A percentile compares a stretch with the other conserved stretches of the same genome.
These are phyloP conservation scores for Candida sakaeoensis DNA, from an alignment of 805 yeast species.

Conservation along the genomic window DNA sequence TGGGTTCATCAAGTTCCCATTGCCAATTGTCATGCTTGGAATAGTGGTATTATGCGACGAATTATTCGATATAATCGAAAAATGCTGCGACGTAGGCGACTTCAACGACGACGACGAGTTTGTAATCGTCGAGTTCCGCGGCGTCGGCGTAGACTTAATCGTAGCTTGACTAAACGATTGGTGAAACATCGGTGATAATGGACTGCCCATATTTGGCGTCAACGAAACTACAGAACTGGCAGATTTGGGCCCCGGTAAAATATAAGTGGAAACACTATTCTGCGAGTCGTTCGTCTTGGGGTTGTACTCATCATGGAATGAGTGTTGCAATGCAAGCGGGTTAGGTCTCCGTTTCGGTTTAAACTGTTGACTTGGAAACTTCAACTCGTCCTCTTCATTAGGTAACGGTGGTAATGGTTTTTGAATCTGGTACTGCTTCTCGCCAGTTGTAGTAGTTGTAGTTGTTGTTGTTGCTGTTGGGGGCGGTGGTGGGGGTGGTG, in stretches of 20 bases:
- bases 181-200: conserved; percentile 39
- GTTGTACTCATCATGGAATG: conserved; percentile 18
- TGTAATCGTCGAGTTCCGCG: conserved; percentile 8
- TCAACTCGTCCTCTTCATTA: conserved; percentile 10
- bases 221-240: conserved; percentile 15
- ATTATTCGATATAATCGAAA: conserved; percentile 4
- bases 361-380: conserved; percentile 22
- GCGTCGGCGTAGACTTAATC: conserved; percentile 7
- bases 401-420: conserved; percentile 10
- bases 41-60: conserved; percentile 5
- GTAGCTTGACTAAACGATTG: conserved; percentile 28
- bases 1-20: too few relatives aligned
- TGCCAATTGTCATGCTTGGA: conserved; percentile 8
- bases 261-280: background rate
- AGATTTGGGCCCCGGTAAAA: conserved; percentile 17
- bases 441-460: background rate
- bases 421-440: conserved; percentile 1
- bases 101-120: conserved; percentile 3
- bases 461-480: conserved; percentile 4
- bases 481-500: conserved; percentile 6
- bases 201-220: conserved; percentile 31
- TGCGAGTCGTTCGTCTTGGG: background rate
- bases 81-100: conserved; percentile 9
- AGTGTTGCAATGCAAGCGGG: conserved; percentile 35
- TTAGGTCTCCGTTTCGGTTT: conserved; percentile 39